These are phyloP conservation scores for Corymbia citriodora DNA, from an alignment of 441 rosid species.

Conservation along the genomic window DNA sequence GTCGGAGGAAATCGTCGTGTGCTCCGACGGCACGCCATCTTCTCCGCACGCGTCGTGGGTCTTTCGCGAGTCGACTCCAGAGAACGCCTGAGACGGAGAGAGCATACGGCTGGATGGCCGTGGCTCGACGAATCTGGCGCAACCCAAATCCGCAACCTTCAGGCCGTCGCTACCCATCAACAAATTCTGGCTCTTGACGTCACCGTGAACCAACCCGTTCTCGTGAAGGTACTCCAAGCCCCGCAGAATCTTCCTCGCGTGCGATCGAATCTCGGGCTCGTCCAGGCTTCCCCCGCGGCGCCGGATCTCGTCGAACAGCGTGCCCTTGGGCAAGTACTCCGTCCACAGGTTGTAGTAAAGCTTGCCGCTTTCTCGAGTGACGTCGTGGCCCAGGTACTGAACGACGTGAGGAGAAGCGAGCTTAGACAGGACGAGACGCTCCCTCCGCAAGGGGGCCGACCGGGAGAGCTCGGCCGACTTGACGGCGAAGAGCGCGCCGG, in stretches of 20 bases:
- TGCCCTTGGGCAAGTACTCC: constrained; percentile 68
- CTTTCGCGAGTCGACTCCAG: background rate
- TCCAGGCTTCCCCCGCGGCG: constrained; percentile 51
- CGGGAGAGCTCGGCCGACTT: constrained; percentile 56
- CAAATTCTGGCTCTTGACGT: constrained; percentile 51
- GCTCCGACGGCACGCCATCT: background rate
- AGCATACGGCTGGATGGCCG: background rate
- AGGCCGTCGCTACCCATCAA: constrained; percentile 41
- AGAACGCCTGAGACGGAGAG: background rate
- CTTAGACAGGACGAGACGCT: constrained; percentile 41
- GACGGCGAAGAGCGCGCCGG: constrained; percentile 59
- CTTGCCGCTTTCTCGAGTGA: constrained; percentile 27
- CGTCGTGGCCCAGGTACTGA: constrained; percentile 45
- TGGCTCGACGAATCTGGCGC: constrained; percentile 32
- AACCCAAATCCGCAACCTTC: constrained; percentile 71
- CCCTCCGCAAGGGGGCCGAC: constrained; percentile 52
- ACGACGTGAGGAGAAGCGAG: constrained; percentile 58
- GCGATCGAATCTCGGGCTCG: constrained; percentile 40
- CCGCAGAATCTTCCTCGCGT: constrained; percentile 32
- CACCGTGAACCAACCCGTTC: constrained; percentile 66
- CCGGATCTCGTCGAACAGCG: constrained; percentile 46
- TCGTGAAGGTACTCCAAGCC: constrained; percentile 63
- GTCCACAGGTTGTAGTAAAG: constrained; percentile 50
- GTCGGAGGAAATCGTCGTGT: background rate
- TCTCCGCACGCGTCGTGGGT: background rate